Evolutionary conservation across 1,139 yeast species (phyloP), one percentile per base, ranked within the genome.

Genomic region (Blastobotrys aristatus): DNA sequence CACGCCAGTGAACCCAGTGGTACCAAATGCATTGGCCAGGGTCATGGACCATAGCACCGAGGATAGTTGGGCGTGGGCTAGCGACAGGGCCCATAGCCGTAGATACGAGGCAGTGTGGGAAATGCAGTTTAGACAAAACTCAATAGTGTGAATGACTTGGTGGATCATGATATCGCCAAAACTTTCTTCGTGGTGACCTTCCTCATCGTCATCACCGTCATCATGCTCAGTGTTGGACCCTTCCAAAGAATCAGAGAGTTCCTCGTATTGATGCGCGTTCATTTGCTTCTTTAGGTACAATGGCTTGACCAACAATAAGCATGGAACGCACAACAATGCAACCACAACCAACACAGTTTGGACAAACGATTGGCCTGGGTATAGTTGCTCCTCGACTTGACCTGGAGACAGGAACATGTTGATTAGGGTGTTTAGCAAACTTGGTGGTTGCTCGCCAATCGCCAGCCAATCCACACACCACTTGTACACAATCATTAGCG

Each of bases 31-130:
- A 59, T 84, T 82, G 55, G 79, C 78, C 47, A 92, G 79, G 1
- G 98, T 92, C 99, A 92, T 92, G 40, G 85, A 75, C 98, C 98
- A 94, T 57, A 94, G 72, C 37, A 94, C 99, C 14, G 90, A 75
- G 1, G 97, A 89, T 57, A 94, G 76, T 71, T 94, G 99, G 14
- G 95, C 94, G 65, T 94, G 99, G 0, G 99, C 99, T 52, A 94
- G 77, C 0, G 97, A 90, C 53, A 94, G 75, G 1, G 99, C 99
- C 98, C 98, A 92, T 50, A 92, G 72, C 64, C 98, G 83, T 57
- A 92, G 77, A 62, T 94, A 94, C 0, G 98, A 92, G 0, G 99
- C 99, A 0, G 98, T 94, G 65, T 94, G 99, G 16, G 97, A 88
- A 38, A 94, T 96, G 71, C 97, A 88, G 67, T 92, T 92, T 60